A percentile compares a stretch with the other conserved stretches of the same genome.
Conservation (phyloP, 805 yeast genomes). For the Wickerhamomyces rabaulensis region DNA sequence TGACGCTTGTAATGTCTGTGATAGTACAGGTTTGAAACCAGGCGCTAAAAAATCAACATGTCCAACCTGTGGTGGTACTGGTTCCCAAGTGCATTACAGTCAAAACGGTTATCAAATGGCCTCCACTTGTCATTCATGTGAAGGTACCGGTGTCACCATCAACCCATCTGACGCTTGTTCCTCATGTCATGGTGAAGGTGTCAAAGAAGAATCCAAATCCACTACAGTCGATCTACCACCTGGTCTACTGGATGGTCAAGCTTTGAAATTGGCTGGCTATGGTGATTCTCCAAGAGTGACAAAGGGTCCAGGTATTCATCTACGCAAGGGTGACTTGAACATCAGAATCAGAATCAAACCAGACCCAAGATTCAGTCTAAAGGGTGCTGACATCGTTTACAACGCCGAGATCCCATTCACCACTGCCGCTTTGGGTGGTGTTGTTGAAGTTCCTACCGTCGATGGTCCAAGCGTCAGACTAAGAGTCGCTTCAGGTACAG, state of each 20-base stretch:
- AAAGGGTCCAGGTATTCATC: constrained; percentile 60
- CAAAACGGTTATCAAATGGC: constrained; percentile 97
- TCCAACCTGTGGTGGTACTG: constrained; percentile 87
- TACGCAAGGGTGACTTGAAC: constrained; percentile 82
- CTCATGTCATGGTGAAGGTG: constrained; percentile 89
- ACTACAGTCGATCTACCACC: constrained; percentile 82
- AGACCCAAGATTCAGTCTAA: constrained; percentile 66
- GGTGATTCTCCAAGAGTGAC: constrained; percentile 88
- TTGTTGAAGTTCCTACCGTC: constrained; percentile 83
- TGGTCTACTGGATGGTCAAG: constrained; percentile 82
- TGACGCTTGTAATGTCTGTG: constrained; percentile 73
- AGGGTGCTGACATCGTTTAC: constrained; percentile 60
- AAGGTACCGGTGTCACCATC: constrained; percentile 81
- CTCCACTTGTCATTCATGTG: constrained; percentile 82
- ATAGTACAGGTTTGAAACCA: constrained; percentile 78
- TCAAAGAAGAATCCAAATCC: constrained; percentile 56
- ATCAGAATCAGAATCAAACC: constrained; percentile 74
- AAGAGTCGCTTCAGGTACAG: constrained; percentile 81
- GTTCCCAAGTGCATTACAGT: constrained; percentile 77
- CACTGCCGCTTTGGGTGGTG: constrained; percentile 95
- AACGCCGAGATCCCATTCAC: constrained; percentile 78
- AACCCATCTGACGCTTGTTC: constrained; percentile 65
- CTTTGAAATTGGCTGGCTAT: constrained; percentile 77
- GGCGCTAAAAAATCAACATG: constrained; percentile 78
- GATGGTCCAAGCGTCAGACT: constrained; percentile 73